phyloP scores from a whole-genome alignment of 345 rosid genomes.

The Luvunga scandens region DNA sequence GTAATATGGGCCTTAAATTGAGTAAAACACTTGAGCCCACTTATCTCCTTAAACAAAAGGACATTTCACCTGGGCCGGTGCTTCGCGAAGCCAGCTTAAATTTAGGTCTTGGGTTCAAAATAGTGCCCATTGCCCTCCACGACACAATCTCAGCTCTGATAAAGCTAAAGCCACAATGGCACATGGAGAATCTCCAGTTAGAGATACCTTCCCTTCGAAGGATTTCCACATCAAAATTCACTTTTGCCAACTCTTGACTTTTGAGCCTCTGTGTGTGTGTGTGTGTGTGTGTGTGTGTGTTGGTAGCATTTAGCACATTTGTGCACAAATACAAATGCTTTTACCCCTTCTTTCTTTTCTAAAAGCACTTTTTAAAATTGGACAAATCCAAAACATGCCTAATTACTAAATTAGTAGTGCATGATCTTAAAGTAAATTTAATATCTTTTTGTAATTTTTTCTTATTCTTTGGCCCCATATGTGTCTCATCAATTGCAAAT shows the following conservation, averaged over 20 bases:
- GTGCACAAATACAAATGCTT: not conserved
- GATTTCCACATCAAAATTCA: slow-evolving; percentile 1
- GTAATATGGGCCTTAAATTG: not conserved
- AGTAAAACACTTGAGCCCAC: not conserved
- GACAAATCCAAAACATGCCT: slow-evolving; percentile 11
- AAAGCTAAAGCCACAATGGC: not conserved
- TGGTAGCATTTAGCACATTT: not conserved
- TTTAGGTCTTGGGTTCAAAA: not conserved
- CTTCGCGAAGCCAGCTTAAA: not conserved
- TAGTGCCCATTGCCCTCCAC: not conserved
- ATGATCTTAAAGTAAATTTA: not conserved
- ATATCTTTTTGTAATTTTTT: not conserved
- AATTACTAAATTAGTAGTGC: not conserved
- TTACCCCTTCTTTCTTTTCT: not conserved
- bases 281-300: too few species aligned
- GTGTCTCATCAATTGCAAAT: slow-evolving; percentile 22
- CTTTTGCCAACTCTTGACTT: slow-evolving; percentile 5
- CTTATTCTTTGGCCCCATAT: slow-evolving; percentile 12
- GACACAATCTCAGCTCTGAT: not conserved
- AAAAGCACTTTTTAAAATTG: not conserved
- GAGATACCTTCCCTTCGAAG: not conserved
- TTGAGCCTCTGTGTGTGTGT: too few species aligned
- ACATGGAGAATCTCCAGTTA: not conserved
- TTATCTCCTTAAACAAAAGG: not conserved
- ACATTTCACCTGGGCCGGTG: not conserved